Evolutionary conservation across 2,329 filamentous ascomycete species (phyloP).

Genomic region (Arthrinium puccinioides): DNA sequence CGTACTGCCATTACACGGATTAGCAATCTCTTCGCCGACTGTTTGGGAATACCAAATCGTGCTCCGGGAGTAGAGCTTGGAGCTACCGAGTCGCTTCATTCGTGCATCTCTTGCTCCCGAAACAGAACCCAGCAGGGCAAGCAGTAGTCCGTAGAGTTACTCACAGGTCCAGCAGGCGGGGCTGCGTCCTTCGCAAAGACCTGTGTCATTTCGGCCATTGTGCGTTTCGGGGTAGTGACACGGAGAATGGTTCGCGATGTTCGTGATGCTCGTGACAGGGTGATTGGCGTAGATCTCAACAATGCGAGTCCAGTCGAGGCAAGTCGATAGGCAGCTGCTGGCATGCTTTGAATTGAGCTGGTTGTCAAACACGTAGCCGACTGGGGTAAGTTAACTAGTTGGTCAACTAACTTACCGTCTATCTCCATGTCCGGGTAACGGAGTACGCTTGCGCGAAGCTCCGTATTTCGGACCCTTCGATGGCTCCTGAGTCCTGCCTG

Average conservation of each 20-base stretch:
- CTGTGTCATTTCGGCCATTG: slow-evolving; percentile 37
- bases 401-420: neutral
- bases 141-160: neutral
- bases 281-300: slow-evolving; percentile 8
- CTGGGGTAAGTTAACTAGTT: neutral
- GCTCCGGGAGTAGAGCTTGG: too few relatives aligned
- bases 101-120: neutral
- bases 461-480: too few relatives aligned
- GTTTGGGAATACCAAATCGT: too few relatives aligned
- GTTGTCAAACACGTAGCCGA: neutral
- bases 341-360: neutral
- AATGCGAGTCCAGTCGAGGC: too few relatives aligned
- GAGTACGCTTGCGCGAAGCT: too few relatives aligned
- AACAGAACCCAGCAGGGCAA: neutral
- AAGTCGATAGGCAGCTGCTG: too few relatives aligned
- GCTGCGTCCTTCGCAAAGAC: slow-evolving; percentile 54
- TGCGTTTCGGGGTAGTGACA: slow-evolving; percentile 23
- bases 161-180: slow-evolving; percentile 37
- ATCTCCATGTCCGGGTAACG: too few relatives aligned
- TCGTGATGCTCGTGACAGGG: slow-evolving; percentile 12
- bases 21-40: too few relatives aligned
- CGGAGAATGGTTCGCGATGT: too few relatives aligned
- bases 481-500: too few relatives aligned
- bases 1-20: too few relatives aligned
- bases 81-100: slow-evolving; percentile 30